Evolutionary conservation across 2,329 filamentous ascomycete genomes (phyloP).

Genomic region (Chrysoporthe austroafricana): DNA sequence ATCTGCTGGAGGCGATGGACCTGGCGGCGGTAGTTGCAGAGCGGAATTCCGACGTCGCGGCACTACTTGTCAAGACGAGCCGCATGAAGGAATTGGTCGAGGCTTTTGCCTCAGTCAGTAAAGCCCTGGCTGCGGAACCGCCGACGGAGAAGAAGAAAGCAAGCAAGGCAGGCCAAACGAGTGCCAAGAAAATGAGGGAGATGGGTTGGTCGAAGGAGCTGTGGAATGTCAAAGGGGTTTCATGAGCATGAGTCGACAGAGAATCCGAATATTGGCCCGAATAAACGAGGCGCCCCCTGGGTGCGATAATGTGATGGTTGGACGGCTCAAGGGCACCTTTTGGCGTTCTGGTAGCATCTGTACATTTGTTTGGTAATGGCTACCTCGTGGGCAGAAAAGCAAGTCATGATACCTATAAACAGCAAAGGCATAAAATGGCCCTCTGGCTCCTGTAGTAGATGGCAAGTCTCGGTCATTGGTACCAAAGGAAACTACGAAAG

Average conservation of each 20-base stretch:
- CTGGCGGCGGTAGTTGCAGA: conserved; percentile 76
- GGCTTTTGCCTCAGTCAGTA: conserved; percentile 76
- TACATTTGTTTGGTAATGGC: conserved; percentile 16
- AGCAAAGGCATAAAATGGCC: conserved; percentile 6
- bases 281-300: neutral
- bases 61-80: conserved; percentile 64
- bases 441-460: neutral
- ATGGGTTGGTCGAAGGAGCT: conserved; percentile 66
- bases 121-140: conserved; percentile 65
- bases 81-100: conserved; percentile 78
- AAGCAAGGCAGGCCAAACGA: conserved; percentile 42
- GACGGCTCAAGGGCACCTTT: neutral
- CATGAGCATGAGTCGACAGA: conserved; percentile 2
- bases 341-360: conserved; percentile 13
- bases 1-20: conserved; percentile 84
- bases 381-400: conserved; percentile 14
- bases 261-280: neutral
- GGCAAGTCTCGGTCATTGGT: neutral
- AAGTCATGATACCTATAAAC: conserved; percentile 23
- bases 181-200: conserved; percentile 63
- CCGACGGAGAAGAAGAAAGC: conserved; percentile 54
- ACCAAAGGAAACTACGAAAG: neutral
- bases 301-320: neutral
- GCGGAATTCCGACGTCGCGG: conserved; percentile 67
- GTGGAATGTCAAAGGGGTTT: conserved; percentile 58